Evolutionary conservation across 805 yeast species (phyloP).

Genomic region (Metschnikowia lachancei): DNA sequence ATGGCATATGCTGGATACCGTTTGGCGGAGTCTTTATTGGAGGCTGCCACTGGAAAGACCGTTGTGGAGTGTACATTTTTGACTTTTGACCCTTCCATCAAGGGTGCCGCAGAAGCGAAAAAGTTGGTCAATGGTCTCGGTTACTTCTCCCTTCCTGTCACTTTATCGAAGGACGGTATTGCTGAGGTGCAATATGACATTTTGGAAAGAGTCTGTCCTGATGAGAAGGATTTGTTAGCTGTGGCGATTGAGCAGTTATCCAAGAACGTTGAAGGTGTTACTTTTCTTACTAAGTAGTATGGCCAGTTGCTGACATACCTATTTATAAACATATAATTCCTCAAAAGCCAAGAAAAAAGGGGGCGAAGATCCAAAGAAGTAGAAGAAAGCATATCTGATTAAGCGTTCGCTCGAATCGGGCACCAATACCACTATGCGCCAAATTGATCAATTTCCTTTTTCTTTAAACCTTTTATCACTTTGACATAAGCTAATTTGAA

Average conservation of each 20-base stretch:
- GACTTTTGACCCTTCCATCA: constrained; percentile 47
- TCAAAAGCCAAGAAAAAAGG: too few species aligned
- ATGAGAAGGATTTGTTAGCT: constrained; percentile 54
- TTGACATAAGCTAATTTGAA: too few species aligned
- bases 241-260: constrained; percentile 54
- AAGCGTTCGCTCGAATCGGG: too few species aligned
- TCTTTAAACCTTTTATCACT: too few species aligned
- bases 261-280: constrained; percentile 57
- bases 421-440: too few species aligned
- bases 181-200: constrained; percentile 53
- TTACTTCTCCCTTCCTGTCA: constrained; percentile 65
- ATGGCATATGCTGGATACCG: constrained; percentile 94
- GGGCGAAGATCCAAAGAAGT: too few species aligned
- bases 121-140: constrained; percentile 43
- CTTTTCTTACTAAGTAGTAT: constrained; percentile 31
- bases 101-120: constrained; percentile 52
- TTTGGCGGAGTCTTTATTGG: constrained; percentile 57
- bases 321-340: background rate
- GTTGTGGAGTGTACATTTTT: constrained; percentile 51
- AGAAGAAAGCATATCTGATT: too few species aligned
- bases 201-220: constrained; percentile 45
- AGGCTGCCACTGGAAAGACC: constrained; percentile 25
- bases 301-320: background rate
- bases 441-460: too few species aligned
- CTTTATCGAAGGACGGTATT: constrained; percentile 53